Base-by-base conservation (phyloP, 352 stramenopile genomes). In the Phytophthora constricta region DNA sequence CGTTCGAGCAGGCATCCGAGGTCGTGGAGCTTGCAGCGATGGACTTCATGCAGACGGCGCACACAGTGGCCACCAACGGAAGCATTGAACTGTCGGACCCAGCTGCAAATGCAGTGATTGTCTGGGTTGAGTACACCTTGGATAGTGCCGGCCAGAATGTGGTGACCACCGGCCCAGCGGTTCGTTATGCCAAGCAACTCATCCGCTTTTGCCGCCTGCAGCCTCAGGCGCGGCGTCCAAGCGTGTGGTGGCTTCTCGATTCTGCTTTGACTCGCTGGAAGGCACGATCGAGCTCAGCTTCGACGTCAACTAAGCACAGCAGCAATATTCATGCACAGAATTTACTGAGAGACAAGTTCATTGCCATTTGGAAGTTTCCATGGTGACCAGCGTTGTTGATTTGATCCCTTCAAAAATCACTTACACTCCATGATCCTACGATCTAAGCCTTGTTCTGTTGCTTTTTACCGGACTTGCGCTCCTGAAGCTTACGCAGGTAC, bases 51-150 rank as follows among this genome's bases (percentile, higher is more conserved):
- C 58, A 84, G 52, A 66, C 68, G 1, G 78, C 72, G 5, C 79
- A 90, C 42, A 87, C 71, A 0, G 46, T 74, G 4, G 51, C 50
- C 13, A 66, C 65, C 3, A 68, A 58, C 27, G 34, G 27, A 10
- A 47, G 20, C 14, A 69, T 69, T 27, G 34, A 58, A 14, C 25
- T 72, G 8, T 55, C 46, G n/a, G 49, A 60, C 26, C 16, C 28
- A 3, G 34, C 31, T 22, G 66, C 82, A 11, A 91, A 93, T 26
- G 86, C 76, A 10, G 81, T 93, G 23, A 79, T 93, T 22, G 72
- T 94, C 23, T 94, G 84, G 84, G 77, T 92, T 28, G 84, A 92
- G 57, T 91, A 92, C 57, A 26, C 52, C 1, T 66, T 95, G 26
- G 82, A 92, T 54, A 33, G 28, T 26, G 71, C 63, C 13, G 79